Evolutionary conservation across 768 basidiomycete genomes (phyloP).

Genomic region (Pisolithus albus): DNA sequence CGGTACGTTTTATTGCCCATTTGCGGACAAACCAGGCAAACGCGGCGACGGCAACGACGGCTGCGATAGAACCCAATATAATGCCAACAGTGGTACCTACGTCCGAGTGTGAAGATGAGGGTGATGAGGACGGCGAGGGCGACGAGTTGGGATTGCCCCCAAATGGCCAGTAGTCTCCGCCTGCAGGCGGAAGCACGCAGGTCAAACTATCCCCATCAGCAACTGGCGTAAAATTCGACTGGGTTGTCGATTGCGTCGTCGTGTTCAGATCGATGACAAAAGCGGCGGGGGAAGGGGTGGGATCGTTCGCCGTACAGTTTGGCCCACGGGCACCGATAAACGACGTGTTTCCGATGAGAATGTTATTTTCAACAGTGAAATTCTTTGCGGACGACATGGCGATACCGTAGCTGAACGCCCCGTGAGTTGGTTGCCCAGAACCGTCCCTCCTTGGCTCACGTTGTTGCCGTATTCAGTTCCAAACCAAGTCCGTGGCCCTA

Average conservation of each 20-base stretch:
- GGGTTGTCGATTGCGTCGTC: conserved; percentile 37
- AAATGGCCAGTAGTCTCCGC: conserved; percentile 70
- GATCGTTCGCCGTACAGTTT: conserved; percentile 49
- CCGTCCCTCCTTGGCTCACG: conserved; percentile 45
- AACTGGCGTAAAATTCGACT: conserved; percentile 47
- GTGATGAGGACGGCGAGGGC: conserved; percentile 6
- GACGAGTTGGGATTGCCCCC: conserved; percentile 41
- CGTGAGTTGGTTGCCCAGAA: conserved; percentile 54
- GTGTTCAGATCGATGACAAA: conserved; percentile 51
- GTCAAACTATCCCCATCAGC: conserved; percentile 51
- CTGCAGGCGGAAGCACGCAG: conserved; percentile 60
- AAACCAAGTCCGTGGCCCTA: conserved; percentile 76
- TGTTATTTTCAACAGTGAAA: conserved; percentile 61
- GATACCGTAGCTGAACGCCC: conserved; percentile 70
- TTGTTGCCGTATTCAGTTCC: conserved; percentile 50
- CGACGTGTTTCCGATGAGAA: conserved; percentile 59
- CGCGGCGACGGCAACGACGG: conserved; percentile 35
- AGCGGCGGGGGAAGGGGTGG: conserved; percentile 47
- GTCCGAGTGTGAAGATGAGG: conserved; percentile 20
- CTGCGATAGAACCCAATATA: conserved; percentile 44
- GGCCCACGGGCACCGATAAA: conserved; percentile 67
- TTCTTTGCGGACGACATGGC: conserved; percentile 56
- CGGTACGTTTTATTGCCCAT: conserved; percentile 35
- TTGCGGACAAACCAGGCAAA: conserved; percentile 43
- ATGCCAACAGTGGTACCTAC: conserved; percentile 38